Percentiles rank a stretch among this genome's conserved stretches.
phyloP scores from a whole-genome alignment of 371 early-diverging fungal species.

The Actinomucor elegans region DNA sequence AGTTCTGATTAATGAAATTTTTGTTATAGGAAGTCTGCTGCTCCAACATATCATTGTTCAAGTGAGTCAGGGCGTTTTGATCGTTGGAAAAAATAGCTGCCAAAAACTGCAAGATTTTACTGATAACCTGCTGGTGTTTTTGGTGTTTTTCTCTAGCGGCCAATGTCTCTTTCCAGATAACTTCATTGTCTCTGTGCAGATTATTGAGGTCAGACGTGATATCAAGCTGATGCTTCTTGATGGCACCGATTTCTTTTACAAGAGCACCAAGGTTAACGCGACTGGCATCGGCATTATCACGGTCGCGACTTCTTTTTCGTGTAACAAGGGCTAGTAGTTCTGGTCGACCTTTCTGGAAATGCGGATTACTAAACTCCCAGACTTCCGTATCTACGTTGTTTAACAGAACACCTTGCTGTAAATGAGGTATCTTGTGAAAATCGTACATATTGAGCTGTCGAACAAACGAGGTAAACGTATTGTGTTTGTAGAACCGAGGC shows the following conservation, averaged over 20 bases:
- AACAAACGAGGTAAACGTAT: conserved; percentile 82
- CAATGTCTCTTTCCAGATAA: conserved; percentile 81
- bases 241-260: conserved; percentile 73
- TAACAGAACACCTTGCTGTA: conserved; percentile 70
- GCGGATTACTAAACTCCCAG: conserved; percentile 58
- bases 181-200: conserved; percentile 80
- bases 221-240: conserved; percentile 81
- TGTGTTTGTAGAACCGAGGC: conserved; percentile 80
- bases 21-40: not conserved
- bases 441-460: conserved; percentile 87
- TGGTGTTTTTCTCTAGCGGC: conserved; percentile 74
- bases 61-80: not conserved
- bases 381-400: conserved; percentile 24
- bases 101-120: conserved; percentile 81
- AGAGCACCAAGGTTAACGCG: conserved; percentile 46
- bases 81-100: conserved; percentile 38
- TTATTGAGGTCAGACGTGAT: conserved; percentile 78
- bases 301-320: conserved; percentile 48
- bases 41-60: not conserved
- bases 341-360: conserved; percentile 52
- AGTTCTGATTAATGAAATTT: not conserved
- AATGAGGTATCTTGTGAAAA: conserved; percentile 67
- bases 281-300: conserved; percentile 23
- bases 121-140: conserved; percentile 83
- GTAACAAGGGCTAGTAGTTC: conserved; percentile 51